These are phyloP conservation scores for Cladorrhinum samala DNA, from an alignment of 495 filamentous ascomycete species.

Conservation along the genomic window DNA sequence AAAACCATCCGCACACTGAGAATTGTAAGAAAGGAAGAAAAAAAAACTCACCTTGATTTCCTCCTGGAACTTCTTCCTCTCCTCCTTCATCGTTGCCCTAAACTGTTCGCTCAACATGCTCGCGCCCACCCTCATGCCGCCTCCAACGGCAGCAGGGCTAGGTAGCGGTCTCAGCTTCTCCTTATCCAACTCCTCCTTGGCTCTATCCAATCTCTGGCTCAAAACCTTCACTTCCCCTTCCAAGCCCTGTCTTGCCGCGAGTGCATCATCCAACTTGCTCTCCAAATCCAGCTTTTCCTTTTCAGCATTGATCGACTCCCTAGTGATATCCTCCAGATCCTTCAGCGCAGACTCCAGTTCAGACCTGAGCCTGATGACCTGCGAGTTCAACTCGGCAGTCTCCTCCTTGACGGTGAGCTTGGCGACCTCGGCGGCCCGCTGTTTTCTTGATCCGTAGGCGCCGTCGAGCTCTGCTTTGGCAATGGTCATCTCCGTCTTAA, in stretches of 20 bases:
- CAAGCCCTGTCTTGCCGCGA: slow-evolving; percentile 24
- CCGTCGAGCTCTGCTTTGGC: slow-evolving; percentile 91
- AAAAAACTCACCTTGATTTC: slow-evolving; percentile 39
- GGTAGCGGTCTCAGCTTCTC: slow-evolving; percentile 33
- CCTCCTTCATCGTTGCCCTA: slow-evolving; percentile 40
- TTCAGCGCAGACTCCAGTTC: slow-evolving; percentile 77
- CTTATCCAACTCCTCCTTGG: slow-evolving; percentile 41
- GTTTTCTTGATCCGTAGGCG: slow-evolving; percentile 73
- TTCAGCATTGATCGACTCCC: slow-evolving; percentile 78
- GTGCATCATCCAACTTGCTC: slow-evolving; percentile 43
- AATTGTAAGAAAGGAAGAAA: neutral
- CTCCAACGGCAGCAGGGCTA: slow-evolving; percentile 5
- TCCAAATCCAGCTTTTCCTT: slow-evolving; percentile 74
- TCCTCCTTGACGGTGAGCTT: slow-evolving; percentile 60
- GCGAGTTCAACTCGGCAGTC: slow-evolving; percentile 55
- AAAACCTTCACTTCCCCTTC: slow-evolving; percentile 33
- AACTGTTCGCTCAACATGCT: slow-evolving; percentile 37
- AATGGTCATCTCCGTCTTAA: slow-evolving; percentile 87
- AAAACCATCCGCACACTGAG: neutral
- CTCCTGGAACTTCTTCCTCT: slow-evolving; percentile 48
- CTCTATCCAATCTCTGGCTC: slow-evolving; percentile 26
- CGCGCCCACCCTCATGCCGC: slow-evolving; percentile 1
- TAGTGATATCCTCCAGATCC: slow-evolving; percentile 84
- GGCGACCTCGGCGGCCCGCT: slow-evolving; percentile 72
- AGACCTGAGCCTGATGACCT: slow-evolving; percentile 60